A percentile compares a stretch with the other conserved stretches of the same genome.
phyloP scores from a whole-genome alignment of 768 basidiomycete species.

The Leccinum boreale region DNA sequence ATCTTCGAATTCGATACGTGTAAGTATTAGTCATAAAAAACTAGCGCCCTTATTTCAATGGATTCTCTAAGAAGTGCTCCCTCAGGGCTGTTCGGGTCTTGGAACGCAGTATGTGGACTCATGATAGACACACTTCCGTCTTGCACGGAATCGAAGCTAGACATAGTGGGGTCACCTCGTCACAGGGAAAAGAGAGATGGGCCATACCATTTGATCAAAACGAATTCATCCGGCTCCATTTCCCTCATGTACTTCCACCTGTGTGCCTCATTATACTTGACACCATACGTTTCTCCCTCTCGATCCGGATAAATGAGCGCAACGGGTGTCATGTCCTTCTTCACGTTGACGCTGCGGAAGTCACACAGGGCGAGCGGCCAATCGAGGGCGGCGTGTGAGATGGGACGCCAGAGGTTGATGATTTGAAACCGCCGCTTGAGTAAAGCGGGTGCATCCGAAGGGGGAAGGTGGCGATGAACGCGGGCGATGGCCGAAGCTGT shows the following conservation, averaged over 20 bases:
- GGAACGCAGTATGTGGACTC: slow-evolving; percentile 34
- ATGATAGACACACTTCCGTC: slow-evolving; percentile 34
- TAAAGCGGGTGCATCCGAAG: slow-evolving; percentile 36
- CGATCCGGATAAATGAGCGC: slow-evolving; percentile 17
- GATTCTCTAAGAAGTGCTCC: slow-evolving; percentile 31
- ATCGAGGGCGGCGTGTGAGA: slow-evolving; percentile 28
- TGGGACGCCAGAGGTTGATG: slow-evolving; percentile 55
- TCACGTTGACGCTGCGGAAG: not conserved
- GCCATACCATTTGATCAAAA: slow-evolving; percentile 46
- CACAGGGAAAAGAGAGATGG: not conserved
- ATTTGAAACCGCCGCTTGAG: slow-evolving; percentile 48
- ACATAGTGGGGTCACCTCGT: not conserved
- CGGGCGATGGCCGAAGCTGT: slow-evolving; percentile 31
- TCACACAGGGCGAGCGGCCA: not conserved
- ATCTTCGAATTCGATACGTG: not conserved
- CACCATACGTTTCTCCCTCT: slow-evolving; percentile 42
- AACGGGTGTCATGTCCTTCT: not conserved
- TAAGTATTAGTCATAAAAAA: slow-evolving; percentile 19
- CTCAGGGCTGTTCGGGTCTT: slow-evolving; percentile 32
- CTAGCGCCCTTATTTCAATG: slow-evolving; percentile 35
- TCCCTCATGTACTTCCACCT: slow-evolving; percentile 46
- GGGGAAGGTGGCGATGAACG: slow-evolving; percentile 43
- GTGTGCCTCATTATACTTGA: slow-evolving; percentile 37
- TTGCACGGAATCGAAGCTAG: slow-evolving; percentile 34
- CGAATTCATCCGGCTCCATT: slow-evolving; percentile 43